phyloP scores from a whole-genome alignment of 2,329 filamentous ascomycete genomes.

The Anisogramma anomala region DNA sequence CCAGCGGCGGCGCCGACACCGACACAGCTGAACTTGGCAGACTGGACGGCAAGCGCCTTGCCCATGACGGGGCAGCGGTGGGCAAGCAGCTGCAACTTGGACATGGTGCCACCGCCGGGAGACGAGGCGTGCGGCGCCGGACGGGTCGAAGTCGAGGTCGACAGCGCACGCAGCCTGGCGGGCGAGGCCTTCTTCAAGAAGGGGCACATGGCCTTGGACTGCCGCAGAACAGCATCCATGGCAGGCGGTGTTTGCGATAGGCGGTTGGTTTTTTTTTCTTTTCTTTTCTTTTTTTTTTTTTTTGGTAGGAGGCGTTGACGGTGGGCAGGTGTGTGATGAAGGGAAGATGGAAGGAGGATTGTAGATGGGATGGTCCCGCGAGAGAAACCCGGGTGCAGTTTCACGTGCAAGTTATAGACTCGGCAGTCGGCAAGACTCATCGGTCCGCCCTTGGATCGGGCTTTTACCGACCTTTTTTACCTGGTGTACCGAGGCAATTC shows the following conservation, averaged over 20 bases:
- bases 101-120: slow-evolving; percentile 84
- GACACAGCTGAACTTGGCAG: slow-evolving; percentile 40
- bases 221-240: slow-evolving; percentile 92
- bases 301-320: background rate
- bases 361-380: too few relatives aligned
- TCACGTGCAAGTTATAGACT: too few relatives aligned
- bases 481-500: too few relatives aligned
- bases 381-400: too few relatives aligned
- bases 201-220: slow-evolving; percentile 93
- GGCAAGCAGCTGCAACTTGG: slow-evolving; percentile 87
- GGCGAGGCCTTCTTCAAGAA: slow-evolving; percentile 93
- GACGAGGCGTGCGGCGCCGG: slow-evolving; percentile 47
- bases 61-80: slow-evolving; percentile 98
- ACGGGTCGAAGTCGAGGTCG: slow-evolving; percentile 60
- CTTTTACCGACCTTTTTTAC: too few relatives aligned
- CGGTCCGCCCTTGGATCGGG: too few relatives aligned
- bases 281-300: too few relatives aligned
- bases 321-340: too few relatives aligned
- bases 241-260: slow-evolving; percentile 14
- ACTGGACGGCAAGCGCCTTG: slow-evolving; percentile 87
- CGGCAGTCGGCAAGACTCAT: too few relatives aligned
- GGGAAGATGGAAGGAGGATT: too few relatives aligned
- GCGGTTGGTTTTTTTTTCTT: too few relatives aligned
- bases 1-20: slow-evolving; percentile 27
- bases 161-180: slow-evolving; percentile 80